phyloP scores from a whole-genome alignment of 495 filamentous ascomycete species.

The Aspergillus biplanus region DNA sequence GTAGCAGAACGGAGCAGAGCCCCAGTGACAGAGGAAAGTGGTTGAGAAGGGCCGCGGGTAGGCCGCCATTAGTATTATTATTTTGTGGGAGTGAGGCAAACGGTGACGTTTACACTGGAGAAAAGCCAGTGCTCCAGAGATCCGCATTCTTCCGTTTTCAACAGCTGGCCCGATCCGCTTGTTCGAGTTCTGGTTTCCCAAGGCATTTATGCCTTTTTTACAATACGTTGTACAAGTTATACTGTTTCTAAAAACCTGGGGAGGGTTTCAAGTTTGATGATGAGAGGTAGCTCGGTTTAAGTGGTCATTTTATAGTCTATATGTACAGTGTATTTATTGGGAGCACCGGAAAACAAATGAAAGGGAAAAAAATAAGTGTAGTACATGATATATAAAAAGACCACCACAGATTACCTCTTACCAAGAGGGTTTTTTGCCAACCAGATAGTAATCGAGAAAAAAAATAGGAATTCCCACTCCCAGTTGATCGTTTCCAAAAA shows the following conservation, averaged over 20 bases:
- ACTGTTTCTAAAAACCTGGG: background rate
- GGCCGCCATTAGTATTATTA: too few relatives aligned
- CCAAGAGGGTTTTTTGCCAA: conserved; percentile 1
- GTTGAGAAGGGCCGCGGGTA: too few relatives aligned
- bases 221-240: background rate
- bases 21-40: too few relatives aligned
- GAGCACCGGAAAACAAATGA: conserved; percentile 20
- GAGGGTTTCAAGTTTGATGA: background rate
- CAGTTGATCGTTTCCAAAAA: conserved; percentile 6
- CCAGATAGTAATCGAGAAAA: conserved; percentile 2
- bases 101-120: conserved; percentile 6
- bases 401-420: conserved; percentile 32
- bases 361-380: conserved; percentile 28
- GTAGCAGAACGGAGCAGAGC: too few relatives aligned
- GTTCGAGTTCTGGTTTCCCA: too few relatives aligned
- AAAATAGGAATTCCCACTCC: conserved; percentile 4
- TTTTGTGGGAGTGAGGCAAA: background rate
- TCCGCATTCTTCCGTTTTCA: conserved; percentile 3
- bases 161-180: background rate
- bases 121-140: background rate
- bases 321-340: conserved; percentile 46
- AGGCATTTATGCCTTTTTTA: too few relatives aligned
- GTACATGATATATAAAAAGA: conserved; percentile 40
- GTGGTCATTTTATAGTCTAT: conserved; percentile 49
- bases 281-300: conserved; percentile 18